phyloP scores from a whole-genome alignment of 1,284 basidiomycete species.

The Marasmius tenuissimus region DNA sequence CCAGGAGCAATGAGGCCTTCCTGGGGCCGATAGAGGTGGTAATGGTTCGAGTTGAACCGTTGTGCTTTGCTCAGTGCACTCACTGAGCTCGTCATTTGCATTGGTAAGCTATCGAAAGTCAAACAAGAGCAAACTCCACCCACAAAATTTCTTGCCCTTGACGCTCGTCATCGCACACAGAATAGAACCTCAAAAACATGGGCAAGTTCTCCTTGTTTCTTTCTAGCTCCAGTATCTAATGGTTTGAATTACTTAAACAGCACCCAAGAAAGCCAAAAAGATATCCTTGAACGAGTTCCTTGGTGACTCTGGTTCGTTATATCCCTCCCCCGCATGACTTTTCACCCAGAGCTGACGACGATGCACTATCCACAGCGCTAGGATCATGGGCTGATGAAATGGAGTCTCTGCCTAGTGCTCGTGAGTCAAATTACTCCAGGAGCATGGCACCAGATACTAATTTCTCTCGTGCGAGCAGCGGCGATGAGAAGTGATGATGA shows the following conservation, averaged over 20 bases:
- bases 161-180: not conserved
- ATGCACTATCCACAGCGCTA: conserved; percentile 47
- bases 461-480: conserved; percentile 41
- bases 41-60: no score
- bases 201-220: not conserved
- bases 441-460: conserved; percentile 11
- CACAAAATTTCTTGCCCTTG: not conserved
- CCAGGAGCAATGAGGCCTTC: no score
- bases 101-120: not conserved
- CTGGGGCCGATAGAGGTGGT: no score
- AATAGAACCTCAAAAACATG: not conserved
- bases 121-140: not conserved
- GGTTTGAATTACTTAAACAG: conserved; percentile 32
- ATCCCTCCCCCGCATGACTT: not conserved
- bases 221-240: not conserved
- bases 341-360: conserved; percentile 5
- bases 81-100: not conserved
- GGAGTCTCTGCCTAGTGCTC: conserved; percentile 86
- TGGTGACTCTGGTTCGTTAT: conserved; percentile 69
- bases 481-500: conserved; percentile 63
- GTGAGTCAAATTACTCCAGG: conserved; percentile 50
- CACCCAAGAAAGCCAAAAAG: conserved; percentile 88
- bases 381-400: conserved; percentile 98
- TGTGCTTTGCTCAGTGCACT: no score
- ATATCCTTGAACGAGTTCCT: conserved; percentile 90